Percentiles rank a stretch among this genome's conserved stretches.
These are phyloP conservation scores for Hypoxylon sp. DNA, from an alignment of 2,329 filamentous ascomycete genomes.

Conservation along the genomic window DNA sequence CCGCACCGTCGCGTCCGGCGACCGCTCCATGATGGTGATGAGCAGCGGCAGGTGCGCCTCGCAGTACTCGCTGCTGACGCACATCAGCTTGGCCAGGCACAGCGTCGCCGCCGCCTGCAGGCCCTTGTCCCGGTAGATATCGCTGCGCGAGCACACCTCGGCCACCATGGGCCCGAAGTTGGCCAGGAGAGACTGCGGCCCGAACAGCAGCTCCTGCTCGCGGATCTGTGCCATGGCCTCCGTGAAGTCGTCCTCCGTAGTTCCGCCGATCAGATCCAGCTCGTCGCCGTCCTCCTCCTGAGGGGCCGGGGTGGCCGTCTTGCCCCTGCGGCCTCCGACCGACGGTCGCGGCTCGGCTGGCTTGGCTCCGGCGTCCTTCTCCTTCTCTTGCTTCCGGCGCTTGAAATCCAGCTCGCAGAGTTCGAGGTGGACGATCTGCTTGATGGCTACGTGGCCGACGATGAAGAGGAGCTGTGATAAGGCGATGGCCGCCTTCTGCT, in stretches of 20 bases:
- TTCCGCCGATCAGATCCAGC: constrained; percentile 94
- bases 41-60: constrained; percentile 90
- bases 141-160: constrained; percentile 95
- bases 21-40: constrained; percentile 97
- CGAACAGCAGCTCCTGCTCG: constrained; percentile 81
- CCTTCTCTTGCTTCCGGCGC: constrained; percentile 88
- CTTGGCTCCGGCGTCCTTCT: constrained; percentile 66
- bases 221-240: constrained; percentile 86
- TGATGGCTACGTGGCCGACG: constrained; percentile 95
- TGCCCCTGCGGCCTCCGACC: constrained; percentile 40
- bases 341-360: constrained; percentile 46
- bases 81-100: constrained; percentile 98
- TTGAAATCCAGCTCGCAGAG: constrained; percentile 99
- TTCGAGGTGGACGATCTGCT: constrained; percentile 98
- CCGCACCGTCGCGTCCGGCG: constrained; percentile 87
- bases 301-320: constrained; percentile 49
- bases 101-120: constrained; percentile 93
- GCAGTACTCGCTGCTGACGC: constrained; percentile 95
- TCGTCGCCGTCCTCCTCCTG: constrained; percentile 78
- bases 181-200: constrained; percentile 82
- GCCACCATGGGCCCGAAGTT: constrained; percentile 91
- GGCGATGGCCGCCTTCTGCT: constrained; percentile 74
- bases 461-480: constrained; percentile 93
- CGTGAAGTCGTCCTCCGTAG: constrained; percentile 92
- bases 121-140: constrained; percentile 85